phyloP scores from a whole-genome alignment of 2,329 filamentous ascomycete species.

The Apiospora aurea region DNA sequence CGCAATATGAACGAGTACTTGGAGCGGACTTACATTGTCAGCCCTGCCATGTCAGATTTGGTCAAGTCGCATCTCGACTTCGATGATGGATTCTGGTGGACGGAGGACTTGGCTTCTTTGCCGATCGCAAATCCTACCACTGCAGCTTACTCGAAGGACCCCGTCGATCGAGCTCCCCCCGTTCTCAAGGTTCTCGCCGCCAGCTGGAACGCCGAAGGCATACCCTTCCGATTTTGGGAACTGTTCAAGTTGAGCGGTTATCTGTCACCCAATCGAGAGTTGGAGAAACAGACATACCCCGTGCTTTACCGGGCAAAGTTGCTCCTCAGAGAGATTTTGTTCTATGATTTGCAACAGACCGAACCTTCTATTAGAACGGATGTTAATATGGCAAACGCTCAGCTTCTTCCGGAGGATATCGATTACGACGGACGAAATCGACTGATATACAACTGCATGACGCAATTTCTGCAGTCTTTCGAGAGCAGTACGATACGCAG shows the following conservation, averaged over 20 bases:
- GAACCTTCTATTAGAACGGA: conserved; percentile 53
- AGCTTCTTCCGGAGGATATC: conserved; percentile 49
- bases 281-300: conserved; percentile 57
- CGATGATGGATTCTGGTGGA: conserved; percentile 65
- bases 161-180: conserved; percentile 53
- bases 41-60: conserved; percentile 48
- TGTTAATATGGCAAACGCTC: conserved; percentile 42
- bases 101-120: conserved; percentile 54
- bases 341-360: conserved; percentile 60
- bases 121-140: conserved; percentile 48
- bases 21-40: conserved; percentile 52
- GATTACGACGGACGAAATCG: conserved; percentile 56
- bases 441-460: conserved; percentile 57
- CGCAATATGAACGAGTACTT: conserved; percentile 61
- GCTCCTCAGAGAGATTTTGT: conserved; percentile 60
- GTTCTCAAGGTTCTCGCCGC: conserved; percentile 58
- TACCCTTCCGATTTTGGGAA: conserved; percentile 59
- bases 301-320: conserved; percentile 61
- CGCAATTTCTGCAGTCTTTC: conserved; percentile 60
- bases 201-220: conserved; percentile 58
- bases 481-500: conserved; percentile 52
- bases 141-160: conserved; percentile 48
- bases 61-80: conserved; percentile 58
- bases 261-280: conserved; percentile 55
- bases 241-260: conserved; percentile 58